Conservation (phyloP, 345 rosid species). For the Salix exigua region DNA sequence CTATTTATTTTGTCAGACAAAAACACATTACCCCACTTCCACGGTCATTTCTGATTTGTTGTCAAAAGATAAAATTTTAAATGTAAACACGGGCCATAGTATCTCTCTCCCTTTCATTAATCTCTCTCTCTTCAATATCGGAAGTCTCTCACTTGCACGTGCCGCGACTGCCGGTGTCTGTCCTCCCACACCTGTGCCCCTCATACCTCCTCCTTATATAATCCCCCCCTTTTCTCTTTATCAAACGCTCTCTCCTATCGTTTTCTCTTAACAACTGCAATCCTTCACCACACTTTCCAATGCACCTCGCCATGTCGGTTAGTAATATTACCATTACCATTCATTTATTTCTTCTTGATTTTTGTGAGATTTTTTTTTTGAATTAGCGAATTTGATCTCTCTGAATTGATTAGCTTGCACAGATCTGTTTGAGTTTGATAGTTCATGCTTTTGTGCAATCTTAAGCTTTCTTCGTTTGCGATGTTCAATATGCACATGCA, state of each 20-base stretch:
- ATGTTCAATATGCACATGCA: background rate
- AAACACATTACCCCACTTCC: no score
- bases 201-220: background rate
- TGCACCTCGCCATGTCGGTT: constrained; percentile 19
- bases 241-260: background rate
- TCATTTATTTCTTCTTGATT: background rate
- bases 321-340: background rate
- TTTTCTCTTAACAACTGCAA: background rate
- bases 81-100: no score
- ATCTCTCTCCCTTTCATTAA: background rate
- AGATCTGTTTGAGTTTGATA: constrained; percentile 4
- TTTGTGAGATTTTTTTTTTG: no score
- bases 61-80: no score
- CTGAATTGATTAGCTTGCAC: background rate
- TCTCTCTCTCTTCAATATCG: background rate
- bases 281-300: background rate
- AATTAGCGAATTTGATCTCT: background rate
- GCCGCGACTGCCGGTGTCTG: constrained; percentile 17
- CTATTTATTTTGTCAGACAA: no score
- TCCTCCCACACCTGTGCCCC: background rate
- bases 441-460: background rate
- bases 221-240: background rate
- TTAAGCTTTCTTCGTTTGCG: background rate
- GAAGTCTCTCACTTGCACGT: background rate
- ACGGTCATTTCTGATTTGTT: no score